These are phyloP conservation scores for Atkinsonella texensis DNA, from an alignment of 2,329 filamentous ascomycete species.

Conservation along the genomic window DNA sequence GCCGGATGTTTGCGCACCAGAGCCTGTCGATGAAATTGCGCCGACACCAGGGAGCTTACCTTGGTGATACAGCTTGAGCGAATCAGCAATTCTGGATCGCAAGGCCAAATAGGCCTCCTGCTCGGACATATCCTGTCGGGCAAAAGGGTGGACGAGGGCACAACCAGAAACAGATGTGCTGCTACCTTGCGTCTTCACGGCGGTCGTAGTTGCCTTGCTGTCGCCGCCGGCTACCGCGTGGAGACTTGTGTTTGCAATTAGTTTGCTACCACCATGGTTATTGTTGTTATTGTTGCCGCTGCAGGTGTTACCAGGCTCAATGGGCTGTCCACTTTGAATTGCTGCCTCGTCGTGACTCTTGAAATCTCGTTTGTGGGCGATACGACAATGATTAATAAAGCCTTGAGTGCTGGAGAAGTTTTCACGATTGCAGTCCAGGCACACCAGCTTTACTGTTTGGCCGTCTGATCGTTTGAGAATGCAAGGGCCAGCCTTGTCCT, in stretches of 20 bases:
- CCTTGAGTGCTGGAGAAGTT: constrained; percentile 95
- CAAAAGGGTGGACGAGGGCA: constrained; percentile 22
- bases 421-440: constrained; percentile 74
- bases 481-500: constrained; percentile 73
- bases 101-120: constrained; percentile 39
- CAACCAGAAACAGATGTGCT: constrained; percentile 5
- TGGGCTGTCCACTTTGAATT: constrained; percentile 69
- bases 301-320: constrained; percentile 37
- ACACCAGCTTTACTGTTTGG: constrained; percentile 79
- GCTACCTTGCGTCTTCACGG: constrained; percentile 1
- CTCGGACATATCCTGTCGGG: constrained; percentile 35
- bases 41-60: constrained; percentile 38
- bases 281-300: not conserved
- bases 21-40: constrained; percentile 28
- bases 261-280: not conserved
- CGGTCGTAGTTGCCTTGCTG: constrained; percentile 12
- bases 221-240: constrained; percentile 9
- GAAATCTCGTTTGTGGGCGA: constrained; percentile 85
- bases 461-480: constrained; percentile 78
- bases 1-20: constrained; percentile 5
- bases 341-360: constrained; percentile 95
- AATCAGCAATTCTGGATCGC: constrained; percentile 40
- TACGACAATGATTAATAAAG: constrained; percentile 98
- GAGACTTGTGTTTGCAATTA: not conserved
- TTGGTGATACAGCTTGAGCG: constrained; percentile 38